Evolutionary conservation across 805 yeast genomes (phyloP).

Genomic region (Yamadazyma paraphyllophila): DNA sequence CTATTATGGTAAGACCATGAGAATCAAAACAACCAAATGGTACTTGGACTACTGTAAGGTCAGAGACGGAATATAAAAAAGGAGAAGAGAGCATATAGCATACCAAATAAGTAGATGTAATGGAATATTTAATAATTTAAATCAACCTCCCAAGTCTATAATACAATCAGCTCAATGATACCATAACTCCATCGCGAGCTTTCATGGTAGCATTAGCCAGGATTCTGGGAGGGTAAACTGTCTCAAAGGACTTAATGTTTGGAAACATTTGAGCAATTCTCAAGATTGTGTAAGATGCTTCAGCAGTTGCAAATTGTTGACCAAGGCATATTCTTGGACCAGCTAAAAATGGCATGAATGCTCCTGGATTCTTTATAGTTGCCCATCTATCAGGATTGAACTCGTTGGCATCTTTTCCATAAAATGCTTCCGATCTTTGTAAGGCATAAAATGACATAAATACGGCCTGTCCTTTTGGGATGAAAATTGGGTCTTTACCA

Average conservation of each 20-base stretch:
- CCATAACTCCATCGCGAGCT: slow-evolving; percentile 20
- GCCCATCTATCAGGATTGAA: slow-evolving; percentile 55
- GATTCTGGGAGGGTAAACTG: slow-evolving; percentile 32
- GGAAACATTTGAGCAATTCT: slow-evolving; percentile 33
- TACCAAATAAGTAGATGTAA: background rate
- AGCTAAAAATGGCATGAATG: slow-evolving; percentile 52
- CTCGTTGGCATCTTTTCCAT: slow-evolving; percentile 46
- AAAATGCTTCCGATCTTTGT: slow-evolving; percentile 40
- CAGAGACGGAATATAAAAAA: slow-evolving; percentile 18
- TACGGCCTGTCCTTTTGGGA: slow-evolving; percentile 45
- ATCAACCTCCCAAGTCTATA: background rate
- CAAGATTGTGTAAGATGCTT: slow-evolving; percentile 46
- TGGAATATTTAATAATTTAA: background rate
- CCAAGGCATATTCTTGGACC: slow-evolving; percentile 59
- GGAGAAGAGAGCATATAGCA: background rate
- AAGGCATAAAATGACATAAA: slow-evolving; percentile 41
- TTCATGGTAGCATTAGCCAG: slow-evolving; percentile 28
- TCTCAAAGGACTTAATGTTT: slow-evolving; percentile 17
- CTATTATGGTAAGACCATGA: slow-evolving; percentile 32
- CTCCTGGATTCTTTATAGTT: slow-evolving; percentile 42
- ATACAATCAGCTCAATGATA: slow-evolving; percentile 3
- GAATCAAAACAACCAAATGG: slow-evolving; percentile 33
- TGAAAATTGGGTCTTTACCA: slow-evolving; percentile 25
- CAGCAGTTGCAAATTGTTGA: slow-evolving; percentile 56
- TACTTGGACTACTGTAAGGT: slow-evolving; percentile 28